Conservation (phyloP, 2,329 filamentous ascomycete genomes). For the Bipolaris cookei region DNA sequence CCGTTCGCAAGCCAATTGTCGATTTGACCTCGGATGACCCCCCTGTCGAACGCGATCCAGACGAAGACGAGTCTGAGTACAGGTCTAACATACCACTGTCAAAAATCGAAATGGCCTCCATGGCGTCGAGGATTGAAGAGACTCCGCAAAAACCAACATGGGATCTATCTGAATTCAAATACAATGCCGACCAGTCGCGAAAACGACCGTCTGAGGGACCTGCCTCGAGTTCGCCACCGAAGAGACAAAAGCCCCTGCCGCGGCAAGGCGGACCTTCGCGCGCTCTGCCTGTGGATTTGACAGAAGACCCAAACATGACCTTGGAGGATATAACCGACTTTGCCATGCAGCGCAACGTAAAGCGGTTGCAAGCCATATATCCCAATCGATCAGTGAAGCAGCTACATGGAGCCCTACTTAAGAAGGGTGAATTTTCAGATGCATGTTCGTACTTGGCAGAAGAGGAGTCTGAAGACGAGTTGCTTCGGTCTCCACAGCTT, state of each 20-base stretch:
- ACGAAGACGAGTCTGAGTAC: constrained; percentile 49
- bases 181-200: constrained; percentile 27
- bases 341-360: constrained; percentile 58
- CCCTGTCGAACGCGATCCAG: constrained; percentile 56
- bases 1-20: constrained; percentile 50
- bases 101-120: constrained; percentile 53
- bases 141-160: constrained; percentile 43
- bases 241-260: constrained; percentile 32
- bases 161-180: constrained; percentile 36
- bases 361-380: constrained; percentile 58
- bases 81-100: constrained; percentile 67
- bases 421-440: constrained; percentile 61
- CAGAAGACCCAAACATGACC: constrained; percentile 23
- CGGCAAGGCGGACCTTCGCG: constrained; percentile 43
- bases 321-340: constrained; percentile 53
- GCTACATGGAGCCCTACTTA: constrained; percentile 59
- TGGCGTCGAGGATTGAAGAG: constrained; percentile 38
- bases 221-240: constrained; percentile 27
- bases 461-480: constrained; percentile 46
- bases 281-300: constrained; percentile 43
- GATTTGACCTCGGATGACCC: constrained; percentile 55
- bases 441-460: constrained; percentile 47
- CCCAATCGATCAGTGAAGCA: constrained; percentile 55
- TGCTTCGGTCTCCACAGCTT: constrained; percentile 35
- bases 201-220: constrained; percentile 38